These are phyloP conservation scores for Penicillium concentricum DNA, from an alignment of 2,329 filamentous ascomycete genomes.

Conservation along the genomic window DNA sequence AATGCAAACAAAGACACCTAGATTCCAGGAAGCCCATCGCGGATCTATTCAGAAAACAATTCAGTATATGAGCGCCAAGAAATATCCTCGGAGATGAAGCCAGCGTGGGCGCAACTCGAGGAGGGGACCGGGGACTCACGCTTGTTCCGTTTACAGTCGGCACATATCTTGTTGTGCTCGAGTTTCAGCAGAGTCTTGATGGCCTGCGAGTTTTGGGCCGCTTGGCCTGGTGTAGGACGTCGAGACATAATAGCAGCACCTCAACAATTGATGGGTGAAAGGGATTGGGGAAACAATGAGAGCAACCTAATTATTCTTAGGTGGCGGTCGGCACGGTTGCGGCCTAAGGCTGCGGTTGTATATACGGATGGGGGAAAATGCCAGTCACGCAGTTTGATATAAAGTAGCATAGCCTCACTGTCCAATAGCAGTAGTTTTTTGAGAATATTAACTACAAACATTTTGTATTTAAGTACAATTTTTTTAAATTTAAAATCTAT, in stretches of 20 bases:
- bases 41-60: slow-evolving; percentile 62
- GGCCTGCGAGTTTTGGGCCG: slow-evolving; percentile 88
- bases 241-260: slow-evolving; percentile 36
- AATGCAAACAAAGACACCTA: slow-evolving; percentile 97
- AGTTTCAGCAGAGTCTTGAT: slow-evolving; percentile 95
- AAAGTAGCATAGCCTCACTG: neutral
- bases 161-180: slow-evolving; percentile 93
- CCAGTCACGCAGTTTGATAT: slow-evolving; percentile 24
- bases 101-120: slow-evolving; percentile 13
- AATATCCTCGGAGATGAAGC: slow-evolving; percentile 1
- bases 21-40: slow-evolving; percentile 98
- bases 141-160: slow-evolving; percentile 98
- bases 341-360: slow-evolving; percentile 26
- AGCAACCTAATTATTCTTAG: slow-evolving; percentile 25
- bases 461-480: neutral
- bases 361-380: slow-evolving; percentile 22
- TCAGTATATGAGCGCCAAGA: slow-evolving; percentile 15
- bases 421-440: neutral
- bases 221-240: slow-evolving; percentile 73
- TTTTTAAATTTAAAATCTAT: neutral
- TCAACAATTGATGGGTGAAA: slow-evolving; percentile 12
- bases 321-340: slow-evolving; percentile 30
- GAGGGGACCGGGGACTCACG: slow-evolving; percentile 57
- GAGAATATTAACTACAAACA: neutral
- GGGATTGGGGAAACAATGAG: slow-evolving; percentile 20